phyloP scores from a whole-genome alignment of 2,329 filamentous ascomycete species.

The Sphaerulina vaccinii region DNA sequence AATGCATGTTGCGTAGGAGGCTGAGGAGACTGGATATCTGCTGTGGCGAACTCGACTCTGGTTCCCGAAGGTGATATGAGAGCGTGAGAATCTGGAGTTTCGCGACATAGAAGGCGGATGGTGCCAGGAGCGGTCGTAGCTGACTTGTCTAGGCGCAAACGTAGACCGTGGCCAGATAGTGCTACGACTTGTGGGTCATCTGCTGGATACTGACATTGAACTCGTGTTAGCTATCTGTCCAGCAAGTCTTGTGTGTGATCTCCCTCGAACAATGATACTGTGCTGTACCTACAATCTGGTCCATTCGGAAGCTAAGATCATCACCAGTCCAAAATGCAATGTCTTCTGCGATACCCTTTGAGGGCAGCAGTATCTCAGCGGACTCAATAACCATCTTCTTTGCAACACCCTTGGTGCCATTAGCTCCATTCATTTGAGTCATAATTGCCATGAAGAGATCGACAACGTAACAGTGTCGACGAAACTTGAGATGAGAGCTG shows the following conservation, averaged over 20 bases:
- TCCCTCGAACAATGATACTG: no score
- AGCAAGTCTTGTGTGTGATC: no score
- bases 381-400: conserved; percentile 9
- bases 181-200: conserved; percentile 15
- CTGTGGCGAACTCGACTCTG: conserved; percentile 10
- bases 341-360: conserved; percentile 17
- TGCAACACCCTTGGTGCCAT: no score
- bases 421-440: no score
- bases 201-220: conserved; percentile 11
- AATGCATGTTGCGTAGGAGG: conserved; percentile 15
- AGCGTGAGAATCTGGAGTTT: background rate
- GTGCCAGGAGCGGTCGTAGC: conserved; percentile 3
- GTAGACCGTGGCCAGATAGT: conserved; percentile 17
- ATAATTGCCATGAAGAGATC: no score
- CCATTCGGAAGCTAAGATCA: conserved; percentile 13
- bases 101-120: conserved; percentile 10
- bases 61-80: conserved; percentile 17
- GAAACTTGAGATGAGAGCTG: no score
- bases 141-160: conserved; percentile 16
- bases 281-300: conserved; percentile 13
- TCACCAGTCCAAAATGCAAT: conserved; percentile 18
- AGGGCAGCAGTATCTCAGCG: conserved; percentile 17
- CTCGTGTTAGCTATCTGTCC: background rate
- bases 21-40: conserved; percentile 5
- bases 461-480: no score